Percentiles rank a stretch among this genome's conserved stretches.
Conservation (phyloP, 345 rosid species). For the Aethionema arabicum region DNA sequence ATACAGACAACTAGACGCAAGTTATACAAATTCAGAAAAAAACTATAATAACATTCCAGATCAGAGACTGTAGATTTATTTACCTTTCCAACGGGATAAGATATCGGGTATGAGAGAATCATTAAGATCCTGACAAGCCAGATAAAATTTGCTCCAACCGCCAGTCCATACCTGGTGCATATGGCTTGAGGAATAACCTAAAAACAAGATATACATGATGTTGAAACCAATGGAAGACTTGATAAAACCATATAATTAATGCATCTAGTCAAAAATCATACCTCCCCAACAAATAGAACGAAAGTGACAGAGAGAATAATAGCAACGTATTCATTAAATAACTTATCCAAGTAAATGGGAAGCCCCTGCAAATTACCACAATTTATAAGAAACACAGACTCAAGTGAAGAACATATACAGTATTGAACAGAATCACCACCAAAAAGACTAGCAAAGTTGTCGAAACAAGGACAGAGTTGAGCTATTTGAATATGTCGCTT, state of each 20-base stretch:
- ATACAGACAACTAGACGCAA: background rate
- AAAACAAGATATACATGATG: constrained; percentile 6
- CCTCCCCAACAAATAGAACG: constrained; percentile 92
- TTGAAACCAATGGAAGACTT: background rate
- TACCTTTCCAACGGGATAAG: constrained; percentile 95
- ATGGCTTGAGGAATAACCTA: constrained; percentile 98
- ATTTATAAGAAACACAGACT: background rate
- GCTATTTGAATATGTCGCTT: background rate
- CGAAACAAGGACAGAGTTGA: background rate
- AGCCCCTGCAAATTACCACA: constrained; percentile 64
- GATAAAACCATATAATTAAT: constrained; percentile 5
- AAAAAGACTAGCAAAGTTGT: background rate
- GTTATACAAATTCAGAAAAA: background rate
- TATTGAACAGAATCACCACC: background rate
- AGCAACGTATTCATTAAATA: constrained; percentile 89
- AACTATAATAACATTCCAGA: background rate
- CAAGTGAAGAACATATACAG: background rate
- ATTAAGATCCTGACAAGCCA: constrained; percentile 85
- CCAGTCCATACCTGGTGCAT: constrained; percentile 91
- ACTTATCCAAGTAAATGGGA: constrained; percentile 86
- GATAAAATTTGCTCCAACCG: constrained; percentile 84
- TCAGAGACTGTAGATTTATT: background rate
- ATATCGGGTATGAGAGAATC: constrained; percentile 79
- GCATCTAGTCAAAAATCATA: constrained; percentile 25
- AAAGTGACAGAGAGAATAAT: constrained; percentile 88